Percentiles rank a stretch among this genome's conserved stretches.
Conservation (phyloP, 345 rosid species). For the Ceriops tagal region DNA sequence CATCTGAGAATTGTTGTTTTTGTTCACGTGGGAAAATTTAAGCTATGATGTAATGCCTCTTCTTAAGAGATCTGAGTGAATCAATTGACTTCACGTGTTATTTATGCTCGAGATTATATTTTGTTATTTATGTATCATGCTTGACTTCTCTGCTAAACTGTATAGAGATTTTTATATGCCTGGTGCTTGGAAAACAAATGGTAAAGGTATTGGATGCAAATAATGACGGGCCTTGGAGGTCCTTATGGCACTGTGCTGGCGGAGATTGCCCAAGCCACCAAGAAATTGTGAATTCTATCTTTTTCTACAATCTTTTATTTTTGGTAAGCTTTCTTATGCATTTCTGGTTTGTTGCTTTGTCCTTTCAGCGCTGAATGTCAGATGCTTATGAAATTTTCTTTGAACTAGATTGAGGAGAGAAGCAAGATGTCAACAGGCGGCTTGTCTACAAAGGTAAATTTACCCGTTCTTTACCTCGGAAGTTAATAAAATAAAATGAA, state of each 20-base stretch:
- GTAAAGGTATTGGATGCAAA: slow-evolving; percentile 90
- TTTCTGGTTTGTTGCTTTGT: slow-evolving; percentile 26
- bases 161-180: neutral
- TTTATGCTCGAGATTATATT: too few species aligned
- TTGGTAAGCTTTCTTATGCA: neutral
- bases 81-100: too few species aligned
- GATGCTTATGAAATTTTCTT: slow-evolving; percentile 80
- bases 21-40: too few species aligned
- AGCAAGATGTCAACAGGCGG: slow-evolving; percentile 83
- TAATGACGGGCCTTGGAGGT: slow-evolving; percentile 95
- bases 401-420: slow-evolving; percentile 88
- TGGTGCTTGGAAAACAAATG: slow-evolving; percentile 6
- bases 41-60: too few species aligned
- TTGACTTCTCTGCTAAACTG: neutral
- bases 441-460: slow-evolving; percentile 85
- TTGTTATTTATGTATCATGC: too few species aligned
- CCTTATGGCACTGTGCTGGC: slow-evolving; percentile 93
- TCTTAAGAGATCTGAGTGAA: too few species aligned
- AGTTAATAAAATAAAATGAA: neutral
- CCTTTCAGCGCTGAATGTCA: slow-evolving; percentile 76
- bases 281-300: slow-evolving; percentile 60
- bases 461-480: slow-evolving; percentile 6
- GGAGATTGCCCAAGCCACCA: slow-evolving; percentile 86
- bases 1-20: too few species aligned
- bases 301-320: neutral